Percentiles rank a stretch among this genome's conserved stretches.
phyloP scores from a whole-genome alignment of 805 yeast species.

The Myxozyma neotropica region DNA sequence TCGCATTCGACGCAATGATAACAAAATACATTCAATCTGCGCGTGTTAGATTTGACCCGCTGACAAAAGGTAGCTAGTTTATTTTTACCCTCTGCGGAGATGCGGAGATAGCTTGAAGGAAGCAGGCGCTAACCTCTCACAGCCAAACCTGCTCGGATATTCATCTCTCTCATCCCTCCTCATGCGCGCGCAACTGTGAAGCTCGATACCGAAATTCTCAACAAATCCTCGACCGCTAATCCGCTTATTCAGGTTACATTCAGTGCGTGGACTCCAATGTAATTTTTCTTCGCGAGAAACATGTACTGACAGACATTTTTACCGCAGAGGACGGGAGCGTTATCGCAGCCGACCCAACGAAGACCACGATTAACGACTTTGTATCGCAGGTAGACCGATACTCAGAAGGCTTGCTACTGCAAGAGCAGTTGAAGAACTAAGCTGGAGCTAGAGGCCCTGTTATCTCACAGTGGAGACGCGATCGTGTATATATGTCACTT shows the following conservation, averaged over 20 bases:
- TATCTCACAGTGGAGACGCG: not conserved
- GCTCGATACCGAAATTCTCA: conserved; percentile 67
- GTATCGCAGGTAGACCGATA: conserved; percentile 73
- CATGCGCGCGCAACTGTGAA: conserved; percentile 60
- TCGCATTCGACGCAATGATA: conserved; percentile 57
- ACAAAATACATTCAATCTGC: conserved; percentile 86
- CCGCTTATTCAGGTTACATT: conserved; percentile 76
- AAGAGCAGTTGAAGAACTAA: conserved; percentile 48
- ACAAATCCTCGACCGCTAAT: conserved; percentile 47
- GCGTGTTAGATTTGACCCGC: conserved; percentile 76
- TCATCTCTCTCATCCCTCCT: conserved; percentile 80
- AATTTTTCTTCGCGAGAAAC: no score
- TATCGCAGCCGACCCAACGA: conserved; percentile 66
- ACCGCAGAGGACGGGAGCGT: conserved; percentile 67
- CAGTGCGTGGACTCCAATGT: conserved; percentile 41
- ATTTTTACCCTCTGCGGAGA: not conserved
- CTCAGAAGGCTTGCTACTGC: conserved; percentile 73
- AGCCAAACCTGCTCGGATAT: conserved; percentile 78
- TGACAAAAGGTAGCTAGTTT: conserved; percentile 53
- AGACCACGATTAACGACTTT: conserved; percentile 60
- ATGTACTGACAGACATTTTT: no score
- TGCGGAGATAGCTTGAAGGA: not conserved
- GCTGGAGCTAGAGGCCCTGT: not conserved
- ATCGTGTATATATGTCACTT: not conserved
- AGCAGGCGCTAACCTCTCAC: not conserved